Evolutionary conservation across 768 basidiomycete genomes (phyloP).

Genomic region (Mycena filopes): DNA sequence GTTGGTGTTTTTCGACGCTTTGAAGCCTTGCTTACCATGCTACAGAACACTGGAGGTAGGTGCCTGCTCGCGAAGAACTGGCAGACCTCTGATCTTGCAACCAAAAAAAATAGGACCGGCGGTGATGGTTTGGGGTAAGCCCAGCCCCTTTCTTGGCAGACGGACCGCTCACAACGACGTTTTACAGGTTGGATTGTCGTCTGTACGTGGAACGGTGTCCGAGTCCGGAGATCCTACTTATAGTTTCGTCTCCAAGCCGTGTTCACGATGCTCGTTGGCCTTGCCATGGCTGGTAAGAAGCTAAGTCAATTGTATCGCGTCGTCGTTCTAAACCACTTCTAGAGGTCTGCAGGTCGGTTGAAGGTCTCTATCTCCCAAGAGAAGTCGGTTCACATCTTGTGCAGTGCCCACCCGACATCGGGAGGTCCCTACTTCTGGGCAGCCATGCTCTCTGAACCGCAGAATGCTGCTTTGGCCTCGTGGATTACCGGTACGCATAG

Average conservation of each 20-base stretch:
- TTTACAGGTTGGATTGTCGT: constrained; percentile 79
- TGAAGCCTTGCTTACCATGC: not conserved
- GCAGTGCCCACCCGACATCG: constrained; percentile 74
- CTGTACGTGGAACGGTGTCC: constrained; percentile 47
- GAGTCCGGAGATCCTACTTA: not conserved
- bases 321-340: not conserved
- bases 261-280: constrained; percentile 77
- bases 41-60: constrained; percentile 70
- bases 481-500: constrained; percentile 68
- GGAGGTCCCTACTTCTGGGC: constrained; percentile 87
- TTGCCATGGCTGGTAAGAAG: constrained; percentile 77
- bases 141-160: not conserved
- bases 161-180: not conserved
- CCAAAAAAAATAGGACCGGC: too few relatives aligned
- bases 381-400: constrained; percentile 19
- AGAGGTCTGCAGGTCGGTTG: constrained; percentile 61
- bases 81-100: too few relatives aligned
- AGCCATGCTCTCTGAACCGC: constrained; percentile 72
- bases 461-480: constrained; percentile 71
- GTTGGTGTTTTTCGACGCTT: constrained; percentile 35
- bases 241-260: constrained; percentile 55
- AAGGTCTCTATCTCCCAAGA: not conserved
- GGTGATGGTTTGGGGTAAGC: too few relatives aligned
- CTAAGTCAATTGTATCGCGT: not conserved
- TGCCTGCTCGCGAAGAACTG: too few relatives aligned